Evolutionary conservation across 176 grass and related monocot species (phyloP).

Genomic region (Cocos nucifera): DNA sequence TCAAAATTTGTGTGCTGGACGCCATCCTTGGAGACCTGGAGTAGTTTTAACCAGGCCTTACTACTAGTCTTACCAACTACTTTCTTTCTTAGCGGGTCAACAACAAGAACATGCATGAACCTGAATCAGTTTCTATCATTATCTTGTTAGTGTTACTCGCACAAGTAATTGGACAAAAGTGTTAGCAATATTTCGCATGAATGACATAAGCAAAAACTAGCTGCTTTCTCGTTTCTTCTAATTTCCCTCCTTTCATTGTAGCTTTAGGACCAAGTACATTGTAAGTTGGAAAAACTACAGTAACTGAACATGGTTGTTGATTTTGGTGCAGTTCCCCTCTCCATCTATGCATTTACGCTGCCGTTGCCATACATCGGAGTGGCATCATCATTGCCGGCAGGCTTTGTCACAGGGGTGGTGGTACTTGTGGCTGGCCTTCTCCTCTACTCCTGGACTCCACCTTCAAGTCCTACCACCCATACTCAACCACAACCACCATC

Average conservation of each 20-base stretch:
- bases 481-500: background rate
- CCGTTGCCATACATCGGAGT: conserved; percentile 88
- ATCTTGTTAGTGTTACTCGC: no score
- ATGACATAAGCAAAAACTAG: conserved; percentile 4
- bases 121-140: no score
- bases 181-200: background rate
- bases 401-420: conserved; percentile 60
- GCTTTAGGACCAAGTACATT: background rate
- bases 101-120: background rate
- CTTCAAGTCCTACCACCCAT: conserved; percentile 6
- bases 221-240: conserved; percentile 1
- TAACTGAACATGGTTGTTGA: conserved; percentile 1
- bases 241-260: background rate
- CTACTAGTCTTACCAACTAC: no score
- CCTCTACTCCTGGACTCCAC: conserved; percentile 52
- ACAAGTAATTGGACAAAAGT: no score
- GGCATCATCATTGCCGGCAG: conserved; percentile 62
- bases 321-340: conserved; percentile 76
- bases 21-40: no score
- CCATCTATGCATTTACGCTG: conserved; percentile 94
- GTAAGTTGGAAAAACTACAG: background rate
- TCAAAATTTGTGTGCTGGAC: background rate
- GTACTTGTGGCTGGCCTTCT: conserved; percentile 66
- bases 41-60: no score
- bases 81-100: no score